A percentile compares a stretch with the other conserved stretches of the same genome.
Evolutionary conservation across 352 stramenopile genomes (phyloP).

Genomic region (Phytophthora quininea): DNA sequence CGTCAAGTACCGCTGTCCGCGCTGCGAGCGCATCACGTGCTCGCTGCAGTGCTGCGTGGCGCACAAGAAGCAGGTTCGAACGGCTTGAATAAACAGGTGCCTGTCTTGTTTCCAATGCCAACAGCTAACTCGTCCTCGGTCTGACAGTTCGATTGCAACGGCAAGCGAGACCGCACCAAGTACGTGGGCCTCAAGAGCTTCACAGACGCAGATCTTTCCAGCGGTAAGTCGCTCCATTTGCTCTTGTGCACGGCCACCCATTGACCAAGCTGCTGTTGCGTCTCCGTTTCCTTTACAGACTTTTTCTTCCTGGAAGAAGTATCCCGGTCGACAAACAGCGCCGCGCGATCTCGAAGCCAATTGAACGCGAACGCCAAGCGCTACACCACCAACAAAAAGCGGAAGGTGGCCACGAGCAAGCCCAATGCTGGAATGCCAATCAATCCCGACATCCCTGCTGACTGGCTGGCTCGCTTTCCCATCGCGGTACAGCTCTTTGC

Average conservation of each 20-base stretch:
- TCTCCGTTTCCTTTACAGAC: conserved; percentile 38
- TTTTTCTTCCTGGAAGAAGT: conserved; percentile 83
- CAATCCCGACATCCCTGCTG: conserved; percentile 66
- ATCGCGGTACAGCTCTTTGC: conserved; percentile 72
- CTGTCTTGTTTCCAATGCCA: too few species aligned
- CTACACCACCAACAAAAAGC: conserved; percentile 43
- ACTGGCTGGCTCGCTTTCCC: conserved; percentile 80
- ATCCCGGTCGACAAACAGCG: conserved; percentile 59
- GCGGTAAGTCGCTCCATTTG: conserved; percentile 36
- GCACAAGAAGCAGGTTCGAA: conserved; percentile 79
- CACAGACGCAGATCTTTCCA: conserved; percentile 78
- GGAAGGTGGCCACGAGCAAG: conserved; percentile 24
- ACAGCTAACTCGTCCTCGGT: too few species aligned
- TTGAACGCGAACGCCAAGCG: conserved; percentile 41
- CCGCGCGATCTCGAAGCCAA: conserved; percentile 45
- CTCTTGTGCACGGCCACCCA: not conserved
- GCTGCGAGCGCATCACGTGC: conserved; percentile 85
- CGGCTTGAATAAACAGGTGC: too few species aligned
- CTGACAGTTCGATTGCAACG: conserved; percentile 72
- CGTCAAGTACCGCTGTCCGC: conserved; percentile 88
- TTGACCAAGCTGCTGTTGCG: conserved; percentile 1
- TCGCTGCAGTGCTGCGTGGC: conserved; percentile 77
- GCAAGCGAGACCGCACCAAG: conserved; percentile 86
- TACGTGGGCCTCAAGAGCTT: conserved; percentile 77
- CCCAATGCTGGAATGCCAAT: conserved; percentile 21